A percentile compares a stretch with the other conserved stretches of the same genome.
Evolutionary conservation across 768 basidiomycete species (phyloP).

Genomic region (Boletus eberwhitei): DNA sequence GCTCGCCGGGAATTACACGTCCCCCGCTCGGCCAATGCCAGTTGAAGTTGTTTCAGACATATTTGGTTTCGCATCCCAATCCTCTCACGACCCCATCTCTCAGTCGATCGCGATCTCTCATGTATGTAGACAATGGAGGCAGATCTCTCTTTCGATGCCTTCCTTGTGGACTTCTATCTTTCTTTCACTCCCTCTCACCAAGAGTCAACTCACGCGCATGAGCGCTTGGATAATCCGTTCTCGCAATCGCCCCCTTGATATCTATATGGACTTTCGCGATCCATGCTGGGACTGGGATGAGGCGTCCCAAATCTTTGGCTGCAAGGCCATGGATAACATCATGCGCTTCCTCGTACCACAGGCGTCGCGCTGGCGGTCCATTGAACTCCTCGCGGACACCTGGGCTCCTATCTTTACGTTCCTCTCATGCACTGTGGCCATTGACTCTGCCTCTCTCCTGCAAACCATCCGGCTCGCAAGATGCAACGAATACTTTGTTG

Average conservation of each 20-base stretch:
- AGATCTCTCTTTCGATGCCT: slow-evolving; percentile 42
- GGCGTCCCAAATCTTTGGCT: slow-evolving; percentile 41
- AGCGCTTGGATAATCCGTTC: slow-evolving; percentile 45
- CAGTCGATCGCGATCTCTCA: slow-evolving; percentile 41
- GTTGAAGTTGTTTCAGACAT: slow-evolving; percentile 37
- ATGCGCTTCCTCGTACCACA: slow-evolving; percentile 45
- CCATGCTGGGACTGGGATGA: slow-evolving; percentile 52
- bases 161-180: slow-evolving; percentile 51
- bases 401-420: slow-evolving; percentile 58
- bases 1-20: background rate
- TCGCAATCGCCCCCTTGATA: slow-evolving; percentile 41
- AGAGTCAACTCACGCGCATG: slow-evolving; percentile 36
- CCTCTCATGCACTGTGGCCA: slow-evolving; percentile 37
- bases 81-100: slow-evolving; percentile 24
- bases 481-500: slow-evolving; percentile 57
- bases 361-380: slow-evolving; percentile 42
- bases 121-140: slow-evolving; percentile 50
- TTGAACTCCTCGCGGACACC: slow-evolving; percentile 56
- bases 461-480: slow-evolving; percentile 44
- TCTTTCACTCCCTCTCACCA: slow-evolving; percentile 43
- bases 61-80: slow-evolving; percentile 31
- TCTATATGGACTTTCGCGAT: slow-evolving; percentile 59
- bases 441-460: slow-evolving; percentile 36
- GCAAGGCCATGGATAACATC: slow-evolving; percentile 43
- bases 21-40: slow-evolving; percentile 24